Percentiles rank a stretch among this genome's conserved stretches.
phyloP scores from a whole-genome alignment of 768 basidiomycete species.

The Trametes cubensis region DNA sequence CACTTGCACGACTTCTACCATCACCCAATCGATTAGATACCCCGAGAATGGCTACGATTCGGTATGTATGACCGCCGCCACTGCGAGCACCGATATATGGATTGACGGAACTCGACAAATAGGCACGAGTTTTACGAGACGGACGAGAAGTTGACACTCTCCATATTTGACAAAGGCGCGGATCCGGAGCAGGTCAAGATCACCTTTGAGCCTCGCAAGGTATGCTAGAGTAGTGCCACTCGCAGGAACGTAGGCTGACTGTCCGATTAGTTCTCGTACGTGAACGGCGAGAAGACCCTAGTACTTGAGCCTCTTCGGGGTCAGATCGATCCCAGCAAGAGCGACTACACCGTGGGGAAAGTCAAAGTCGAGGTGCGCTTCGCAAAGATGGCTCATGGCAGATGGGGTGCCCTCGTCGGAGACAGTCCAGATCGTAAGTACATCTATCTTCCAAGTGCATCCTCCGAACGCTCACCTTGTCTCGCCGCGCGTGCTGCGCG shows the following conservation, averaged over 20 bases:
- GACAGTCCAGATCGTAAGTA: conserved; percentile 75
- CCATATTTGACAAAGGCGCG: conserved; percentile 78
- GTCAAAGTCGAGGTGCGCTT: conserved; percentile 89
- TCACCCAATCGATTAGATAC: background rate
- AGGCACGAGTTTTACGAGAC: conserved; percentile 91
- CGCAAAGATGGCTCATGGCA: conserved; percentile 61
- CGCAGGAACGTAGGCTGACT: conserved; percentile 7
- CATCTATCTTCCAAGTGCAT: conserved; percentile 33
- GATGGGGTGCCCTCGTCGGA: conserved; percentile 79
- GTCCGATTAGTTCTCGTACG: conserved; percentile 54
- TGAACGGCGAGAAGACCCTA: conserved; percentile 70
- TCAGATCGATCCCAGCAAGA: conserved; percentile 67
- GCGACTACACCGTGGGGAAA: conserved; percentile 71
- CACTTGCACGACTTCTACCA: background rate
- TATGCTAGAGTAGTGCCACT: conserved; percentile 32
- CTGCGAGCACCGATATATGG: background rate
- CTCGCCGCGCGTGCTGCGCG: background rate
- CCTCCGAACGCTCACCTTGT: conserved; percentile 10
- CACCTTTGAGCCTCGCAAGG: conserved; percentile 66
- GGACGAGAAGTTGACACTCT: conserved; percentile 71
- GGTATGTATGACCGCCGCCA: conserved; percentile 3
- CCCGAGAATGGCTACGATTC: conserved; percentile 3
- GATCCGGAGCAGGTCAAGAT: conserved; percentile 65
- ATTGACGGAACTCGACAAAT: conserved; percentile 1
- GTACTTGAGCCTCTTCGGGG: conserved; percentile 80